Evolutionary conservation across 208 protist species (phyloP), one percentile per base, ranked within the genome.

Genomic region (Crithidia expoeki): DNA sequence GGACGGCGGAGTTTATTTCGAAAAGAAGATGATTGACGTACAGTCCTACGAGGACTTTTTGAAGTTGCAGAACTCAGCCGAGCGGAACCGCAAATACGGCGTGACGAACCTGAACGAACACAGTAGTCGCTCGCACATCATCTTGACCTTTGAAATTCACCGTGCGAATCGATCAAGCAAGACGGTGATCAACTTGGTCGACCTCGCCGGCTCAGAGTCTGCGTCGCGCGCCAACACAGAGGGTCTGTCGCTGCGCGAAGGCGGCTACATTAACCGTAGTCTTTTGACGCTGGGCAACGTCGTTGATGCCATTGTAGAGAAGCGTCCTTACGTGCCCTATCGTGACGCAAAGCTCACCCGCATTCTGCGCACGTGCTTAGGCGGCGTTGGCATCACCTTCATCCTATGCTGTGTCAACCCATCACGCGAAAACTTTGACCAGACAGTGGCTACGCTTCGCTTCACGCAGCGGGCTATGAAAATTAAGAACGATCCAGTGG

Each of bases 371-470:
- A 85, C 70, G 55, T 96, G 88, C 49, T 69, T 98, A 32, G 92
- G 94, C 53, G 92, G 91, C 49, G 84, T 86, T 19, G 89, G 88
- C 34, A 93, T 94, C 59, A 97, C 95, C 7, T 88, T 92, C 32
- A 93, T 97, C 59, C 89, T 98, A 19, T 97, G 92, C 66, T 97
- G 88, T 50, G 80, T 98, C 7, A 96, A 95, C 58, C 92, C 91
- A 4, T 84, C 86, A 0, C 68, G 85, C 21, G 87, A 92, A 28
- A 94, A 97, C 69, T 88, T 90, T 53, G 92, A 97, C 21, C 92
- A 97, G 66, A 95, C 90, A n/a, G 80, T 92, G 21, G 64, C 88
- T 6, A 83, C 89, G 14, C 74, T 97, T 14, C 89, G 89, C 56
- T 97, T 96, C 68, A 94, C 93, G 10, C 90, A 95, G 74, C 84